These are phyloP conservation scores for Paradendryphiella salina DNA, from an alignment of 2,329 filamentous ascomycete genomes.

Conservation along the genomic window DNA sequence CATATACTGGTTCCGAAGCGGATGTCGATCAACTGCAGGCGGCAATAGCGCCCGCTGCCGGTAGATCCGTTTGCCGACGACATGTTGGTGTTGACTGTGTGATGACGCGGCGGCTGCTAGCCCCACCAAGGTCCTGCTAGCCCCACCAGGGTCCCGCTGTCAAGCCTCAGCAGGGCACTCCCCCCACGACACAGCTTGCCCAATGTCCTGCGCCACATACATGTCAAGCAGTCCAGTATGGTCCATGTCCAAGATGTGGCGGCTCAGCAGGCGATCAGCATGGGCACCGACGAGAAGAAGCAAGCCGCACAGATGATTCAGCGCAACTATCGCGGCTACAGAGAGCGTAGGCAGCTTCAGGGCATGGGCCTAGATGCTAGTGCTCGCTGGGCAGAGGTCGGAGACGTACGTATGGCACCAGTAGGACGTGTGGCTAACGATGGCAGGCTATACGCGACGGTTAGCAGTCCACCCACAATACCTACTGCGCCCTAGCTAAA, in stretches of 20 bases:
- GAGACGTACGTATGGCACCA: slow-evolving; percentile 30
- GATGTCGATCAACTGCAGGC: too few relatives aligned
- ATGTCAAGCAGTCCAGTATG: slow-evolving; percentile 13
- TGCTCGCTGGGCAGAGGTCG: slow-evolving; percentile 71
- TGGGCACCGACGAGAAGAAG: slow-evolving; percentile 26
- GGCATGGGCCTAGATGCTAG: slow-evolving; percentile 71
- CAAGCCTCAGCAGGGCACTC: slow-evolving; percentile 12
- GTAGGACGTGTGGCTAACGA: slow-evolving; percentile 5
- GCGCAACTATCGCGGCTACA: slow-evolving; percentile 77
- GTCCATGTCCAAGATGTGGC: slow-evolving; percentile 15
- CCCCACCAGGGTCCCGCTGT: slow-evolving; percentile 12
- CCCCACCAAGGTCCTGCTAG: slow-evolving; percentile 13
- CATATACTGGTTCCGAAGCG: too few relatives aligned
- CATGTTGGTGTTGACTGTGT: not conserved
- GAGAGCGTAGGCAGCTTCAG: slow-evolving; percentile 68
- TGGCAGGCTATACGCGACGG: slow-evolving; percentile 57
- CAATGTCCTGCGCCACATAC: slow-evolving; percentile 12
- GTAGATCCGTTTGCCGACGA: too few relatives aligned
- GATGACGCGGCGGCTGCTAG: slow-evolving; percentile 8
- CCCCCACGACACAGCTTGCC: not conserved
- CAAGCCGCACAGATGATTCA: slow-evolving; percentile 45
- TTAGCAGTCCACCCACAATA: slow-evolving; percentile 28
- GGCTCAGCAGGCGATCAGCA: slow-evolving; percentile 1
- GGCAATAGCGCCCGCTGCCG: too few relatives aligned
- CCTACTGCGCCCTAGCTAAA: slow-evolving; percentile 32